Evolutionary conservation across 352 stramenopile genomes (phyloP).

Genomic region (Pelagophyceae sp.): DNA sequence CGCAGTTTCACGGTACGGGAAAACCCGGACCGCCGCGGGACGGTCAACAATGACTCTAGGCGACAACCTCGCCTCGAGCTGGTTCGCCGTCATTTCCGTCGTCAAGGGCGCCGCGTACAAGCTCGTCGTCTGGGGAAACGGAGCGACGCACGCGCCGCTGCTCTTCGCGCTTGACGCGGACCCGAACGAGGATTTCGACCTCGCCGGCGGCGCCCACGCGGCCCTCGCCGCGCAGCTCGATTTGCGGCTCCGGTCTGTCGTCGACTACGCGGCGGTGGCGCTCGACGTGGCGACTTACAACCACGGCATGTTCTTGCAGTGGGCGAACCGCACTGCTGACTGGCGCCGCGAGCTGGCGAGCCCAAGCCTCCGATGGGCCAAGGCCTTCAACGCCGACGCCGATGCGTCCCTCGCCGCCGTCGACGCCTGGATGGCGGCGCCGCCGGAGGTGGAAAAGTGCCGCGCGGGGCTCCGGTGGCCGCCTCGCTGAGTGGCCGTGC

Average conservation of each 20-base stretch:
- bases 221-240: background rate
- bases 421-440: background rate
- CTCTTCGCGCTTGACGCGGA: conserved; percentile 22
- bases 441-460: background rate
- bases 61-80: conserved; percentile 28
- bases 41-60: too few relatives aligned
- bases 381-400: background rate
- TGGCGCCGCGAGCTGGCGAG: conserved; percentile 22
- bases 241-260: conserved; percentile 15
- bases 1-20: conserved; percentile 34
- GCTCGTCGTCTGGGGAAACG: conserved; percentile 30
- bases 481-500: too few relatives aligned
- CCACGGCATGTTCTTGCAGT: conserved; percentile 23
- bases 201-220: conserved; percentile 16
- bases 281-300: conserved; percentile 29
- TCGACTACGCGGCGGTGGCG: conserved; percentile 27
- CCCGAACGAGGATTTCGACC: conserved; percentile 14
- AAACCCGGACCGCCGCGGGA: too few relatives aligned
- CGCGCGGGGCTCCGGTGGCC: background rate
- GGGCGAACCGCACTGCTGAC: conserved; percentile 2
- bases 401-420: background rate
- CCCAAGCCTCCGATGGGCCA: background rate
- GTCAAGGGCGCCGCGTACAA: conserved; percentile 24
- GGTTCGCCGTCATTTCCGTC: conserved; percentile 27
- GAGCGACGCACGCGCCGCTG: conserved; percentile 21